phyloP scores from a whole-genome alignment of 192 early-diverging fungal genomes.

The Coemansia sp. region DNA sequence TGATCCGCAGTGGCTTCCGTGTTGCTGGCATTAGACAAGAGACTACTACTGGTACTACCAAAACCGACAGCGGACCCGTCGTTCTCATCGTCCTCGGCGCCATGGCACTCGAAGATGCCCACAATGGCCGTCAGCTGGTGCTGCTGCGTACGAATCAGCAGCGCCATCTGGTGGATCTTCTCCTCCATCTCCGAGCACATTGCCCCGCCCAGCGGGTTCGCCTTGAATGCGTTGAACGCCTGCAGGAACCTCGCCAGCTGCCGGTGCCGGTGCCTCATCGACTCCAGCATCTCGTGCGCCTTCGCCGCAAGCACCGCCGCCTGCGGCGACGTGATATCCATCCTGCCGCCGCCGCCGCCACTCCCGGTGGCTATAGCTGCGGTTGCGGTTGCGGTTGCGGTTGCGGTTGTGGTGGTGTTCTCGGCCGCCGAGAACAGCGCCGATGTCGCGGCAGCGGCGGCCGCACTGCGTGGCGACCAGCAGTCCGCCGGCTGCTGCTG shows the following conservation, averaged over 20 bases:
- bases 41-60: no score
- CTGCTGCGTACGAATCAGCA: slow-evolving; percentile 44
- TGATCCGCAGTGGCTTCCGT: background rate
- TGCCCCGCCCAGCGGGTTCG: slow-evolving; percentile 48
- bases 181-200: slow-evolving; percentile 45
- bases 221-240: slow-evolving; percentile 12
- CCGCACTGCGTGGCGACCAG: no score
- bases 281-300: slow-evolving; percentile 31
- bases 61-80: no score
- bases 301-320: slow-evolving; percentile 13
- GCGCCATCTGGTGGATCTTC: slow-evolving; percentile 47
- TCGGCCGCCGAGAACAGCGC: no score
- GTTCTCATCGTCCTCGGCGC: no score
- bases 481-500: no score
- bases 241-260: slow-evolving; percentile 29
- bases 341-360: background rate
- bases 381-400: no score
- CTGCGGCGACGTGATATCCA: background rate
- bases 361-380: no score
- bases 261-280: slow-evolving; percentile 23
- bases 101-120: slow-evolving; percentile 16
- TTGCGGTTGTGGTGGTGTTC: no score
- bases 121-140: slow-evolving; percentile 25
- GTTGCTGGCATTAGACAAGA: background rate
- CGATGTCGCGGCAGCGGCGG: background rate